These are phyloP conservation scores for Fusarium oxysporum DNA, from an alignment of 2,329 filamentous ascomycete species.

Conservation along the genomic window DNA sequence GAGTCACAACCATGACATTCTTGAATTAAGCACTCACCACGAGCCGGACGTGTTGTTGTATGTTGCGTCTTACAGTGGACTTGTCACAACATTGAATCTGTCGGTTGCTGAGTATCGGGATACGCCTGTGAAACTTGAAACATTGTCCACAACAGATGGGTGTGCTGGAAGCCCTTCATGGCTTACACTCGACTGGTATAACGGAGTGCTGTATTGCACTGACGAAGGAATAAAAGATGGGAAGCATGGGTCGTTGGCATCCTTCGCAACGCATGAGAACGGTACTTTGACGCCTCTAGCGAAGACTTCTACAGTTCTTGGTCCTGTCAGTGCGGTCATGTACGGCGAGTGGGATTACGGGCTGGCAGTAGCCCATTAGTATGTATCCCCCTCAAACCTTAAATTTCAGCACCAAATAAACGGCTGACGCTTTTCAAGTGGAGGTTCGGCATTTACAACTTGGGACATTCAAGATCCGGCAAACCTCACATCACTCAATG, in stretches of 20 bases:
- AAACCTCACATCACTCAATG: conserved; percentile 52
- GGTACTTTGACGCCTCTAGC: conserved; percentile 55
- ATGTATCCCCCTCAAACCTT: conserved; percentile 40
- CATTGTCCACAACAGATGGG: conserved; percentile 55
- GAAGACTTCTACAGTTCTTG: conserved; percentile 50
- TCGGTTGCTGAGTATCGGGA: conserved; percentile 39
- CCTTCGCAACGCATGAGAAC: conserved; percentile 52
- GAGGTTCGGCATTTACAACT: conserved; percentile 56
- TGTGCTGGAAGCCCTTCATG: conserved; percentile 70
- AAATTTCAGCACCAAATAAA: not conserved
- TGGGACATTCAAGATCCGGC: conserved; percentile 57
- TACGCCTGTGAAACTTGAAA: conserved; percentile 50
- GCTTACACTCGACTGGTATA: conserved; percentile 66
- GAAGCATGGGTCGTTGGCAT: conserved; percentile 60
- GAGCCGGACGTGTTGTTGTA: conserved; percentile 50
- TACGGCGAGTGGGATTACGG: conserved; percentile 57
- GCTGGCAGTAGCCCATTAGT: conserved; percentile 61
- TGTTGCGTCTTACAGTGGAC: conserved; percentile 62
- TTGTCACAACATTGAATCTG: conserved; percentile 61
- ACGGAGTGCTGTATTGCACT: conserved; percentile 67
- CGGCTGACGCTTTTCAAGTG: conserved; percentile 49
- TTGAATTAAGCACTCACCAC: not conserved
- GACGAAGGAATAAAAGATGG: conserved; percentile 64
- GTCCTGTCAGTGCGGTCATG: conserved; percentile 58
- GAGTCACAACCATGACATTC: conserved; percentile 17